Evolutionary conservation across 495 filamentous ascomycete genomes (phyloP).

Genomic region (Penicillium ochrochloron): DNA sequence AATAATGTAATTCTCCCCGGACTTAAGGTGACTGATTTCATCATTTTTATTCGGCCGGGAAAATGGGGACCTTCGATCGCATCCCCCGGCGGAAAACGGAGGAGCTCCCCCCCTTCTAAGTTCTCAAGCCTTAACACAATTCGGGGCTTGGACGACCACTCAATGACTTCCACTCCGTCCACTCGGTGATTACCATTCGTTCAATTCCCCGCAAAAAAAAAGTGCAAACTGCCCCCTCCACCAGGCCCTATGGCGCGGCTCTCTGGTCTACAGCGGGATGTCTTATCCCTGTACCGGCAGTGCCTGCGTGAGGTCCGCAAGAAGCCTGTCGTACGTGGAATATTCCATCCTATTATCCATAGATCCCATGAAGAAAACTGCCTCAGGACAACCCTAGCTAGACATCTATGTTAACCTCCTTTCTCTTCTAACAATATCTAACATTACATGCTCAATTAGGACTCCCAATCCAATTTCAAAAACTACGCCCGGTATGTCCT

Average conservation of each 20-base stretch:
- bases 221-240: not conserved
- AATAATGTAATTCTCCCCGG: not conserved
- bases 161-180: not conserved
- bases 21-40: not conserved
- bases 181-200: slow-evolving; percentile 3
- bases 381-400: not conserved
- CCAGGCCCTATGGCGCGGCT: slow-evolving; percentile 54
- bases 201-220: slow-evolving; percentile 5
- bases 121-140: slow-evolving; percentile 39
- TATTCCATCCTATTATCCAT: not conserved
- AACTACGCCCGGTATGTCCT: slow-evolving; percentile 56
- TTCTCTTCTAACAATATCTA: not conserved
- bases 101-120: slow-evolving; percentile 9
- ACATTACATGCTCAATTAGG: slow-evolving; percentile 42
- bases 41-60: slow-evolving; percentile 29
- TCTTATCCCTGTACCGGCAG: slow-evolving; percentile 81
- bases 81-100: slow-evolving; percentile 32
- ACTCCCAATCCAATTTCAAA: slow-evolving; percentile 57
- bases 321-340: slow-evolving; percentile 71
- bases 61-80: slow-evolving; percentile 10
- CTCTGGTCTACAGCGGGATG: slow-evolving; percentile 90
- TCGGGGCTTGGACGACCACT: not conserved
- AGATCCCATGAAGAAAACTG: not conserved
- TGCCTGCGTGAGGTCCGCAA: slow-evolving; percentile 79
- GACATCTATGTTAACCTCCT: not conserved